A percentile compares a stretch with the other conserved stretches of the same genome.
Conservation (phyloP, 78 protist species). For the Mantamonas sphyraenae region DNA sequence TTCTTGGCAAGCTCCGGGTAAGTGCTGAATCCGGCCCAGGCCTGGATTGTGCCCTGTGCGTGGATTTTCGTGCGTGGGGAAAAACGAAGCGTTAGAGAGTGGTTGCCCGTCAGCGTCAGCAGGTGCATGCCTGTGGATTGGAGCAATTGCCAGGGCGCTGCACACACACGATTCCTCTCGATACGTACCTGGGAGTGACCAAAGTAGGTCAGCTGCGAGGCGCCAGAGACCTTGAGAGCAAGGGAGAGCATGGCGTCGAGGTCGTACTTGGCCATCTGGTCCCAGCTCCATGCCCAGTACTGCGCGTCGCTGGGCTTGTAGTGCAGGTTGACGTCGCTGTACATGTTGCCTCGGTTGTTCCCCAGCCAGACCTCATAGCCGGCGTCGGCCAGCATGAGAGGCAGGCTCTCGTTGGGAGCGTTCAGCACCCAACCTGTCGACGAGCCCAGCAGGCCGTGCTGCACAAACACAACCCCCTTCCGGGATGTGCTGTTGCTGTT, state of each 20-base stretch:
- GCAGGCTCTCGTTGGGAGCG: slow-evolving; percentile 10
- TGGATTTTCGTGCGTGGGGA: too few species aligned
- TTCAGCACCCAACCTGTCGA: slow-evolving; percentile 31
- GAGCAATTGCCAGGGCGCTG: too few species aligned
- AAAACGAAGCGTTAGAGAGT: too few species aligned
- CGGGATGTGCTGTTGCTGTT: neutral
- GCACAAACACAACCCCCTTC: slow-evolving; percentile 26
- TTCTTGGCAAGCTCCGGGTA: neutral
- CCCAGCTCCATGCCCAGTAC: slow-evolving; percentile 44
- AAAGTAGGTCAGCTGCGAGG: slow-evolving; percentile 13
- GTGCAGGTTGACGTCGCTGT: slow-evolving; percentile 5
- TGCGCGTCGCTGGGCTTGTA: neutral
- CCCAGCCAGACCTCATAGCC: slow-evolving; percentile 73
- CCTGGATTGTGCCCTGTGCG: slow-evolving; percentile 15
- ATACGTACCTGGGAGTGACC: slow-evolving; percentile 59
- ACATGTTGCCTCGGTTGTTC: slow-evolving; percentile 56
- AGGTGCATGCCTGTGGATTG: too few species aligned
- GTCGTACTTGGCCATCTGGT: slow-evolving; percentile 44
- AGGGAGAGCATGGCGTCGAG: slow-evolving; percentile 30
- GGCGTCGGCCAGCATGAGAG: slow-evolving; percentile 40
- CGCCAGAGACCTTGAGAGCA: neutral
- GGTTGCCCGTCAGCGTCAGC: too few species aligned
- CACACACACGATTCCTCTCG: slow-evolving; percentile 30
- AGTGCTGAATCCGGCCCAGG: neutral
- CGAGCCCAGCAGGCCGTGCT: slow-evolving; percentile 53